Base-by-base conservation (phyloP, 1,284 basidiomycete species). In the Rhodotorula sp. region DNA sequence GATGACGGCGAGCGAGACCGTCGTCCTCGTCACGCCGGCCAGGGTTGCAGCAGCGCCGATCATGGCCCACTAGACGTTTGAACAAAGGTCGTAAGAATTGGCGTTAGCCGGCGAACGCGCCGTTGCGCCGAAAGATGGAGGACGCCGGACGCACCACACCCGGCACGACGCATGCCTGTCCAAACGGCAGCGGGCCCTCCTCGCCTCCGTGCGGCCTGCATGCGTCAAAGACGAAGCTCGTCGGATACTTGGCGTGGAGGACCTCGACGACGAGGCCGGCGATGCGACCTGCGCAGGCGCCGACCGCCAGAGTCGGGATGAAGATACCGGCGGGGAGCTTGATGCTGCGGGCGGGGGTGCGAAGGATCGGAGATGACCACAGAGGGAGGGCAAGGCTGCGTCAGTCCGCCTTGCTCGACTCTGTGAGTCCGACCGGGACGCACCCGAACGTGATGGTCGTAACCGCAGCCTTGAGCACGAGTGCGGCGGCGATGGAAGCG, bases 1-100 rank as follows among this genome's bases (percentile, higher is more conserved):
- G 82, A 98, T 98, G 65, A 98, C 95, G 3, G 93, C 94, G 62
- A 97, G 86, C 3, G 93, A 95, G 14, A 97, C 92, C 0, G 92
- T 93, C 21, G 91, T 89, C 84, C 71, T 83, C 79, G 80, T 92
- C 85, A 70, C 87, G 85, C 66, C 82, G 8, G 80, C 80, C 7
- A 82, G 76, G 13, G 81, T 79, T 0, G 81, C 80, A 1, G 80
- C 81, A 0, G 82, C 81, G 16, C 81, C 81, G 14, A 82, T 77
- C 77, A 82, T 81, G 5, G 81, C 80, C 77, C 81, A 82, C 67
- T 66, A 27, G 5, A 2, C 34, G 34, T 34, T 34, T 5, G 14
- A 13, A 25, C 0, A 13, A 48, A 27, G 14, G 27, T 1, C 19
- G 3, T 7, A 27, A n/a, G 3, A 17, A 13, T 53, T 19, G 49